Conservation (phyloP, 305 asterid genomes). For the Salvia sclarea region DNA sequence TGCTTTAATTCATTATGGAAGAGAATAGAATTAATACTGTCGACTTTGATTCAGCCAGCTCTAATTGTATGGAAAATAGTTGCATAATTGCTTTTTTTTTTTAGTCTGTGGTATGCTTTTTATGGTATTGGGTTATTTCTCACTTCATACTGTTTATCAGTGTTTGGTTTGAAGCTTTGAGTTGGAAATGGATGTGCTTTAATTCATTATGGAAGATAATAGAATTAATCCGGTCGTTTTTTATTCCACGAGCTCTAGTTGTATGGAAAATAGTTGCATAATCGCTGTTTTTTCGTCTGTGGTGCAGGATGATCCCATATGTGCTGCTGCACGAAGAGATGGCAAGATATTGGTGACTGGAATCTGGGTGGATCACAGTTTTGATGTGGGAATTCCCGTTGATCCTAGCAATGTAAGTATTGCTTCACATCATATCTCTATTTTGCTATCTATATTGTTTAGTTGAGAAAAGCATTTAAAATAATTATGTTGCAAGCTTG, state of each 20-base stretch:
- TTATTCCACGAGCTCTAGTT: not conserved
- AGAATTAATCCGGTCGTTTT: not conserved
- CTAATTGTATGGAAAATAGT: not conserved
- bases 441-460: not conserved
- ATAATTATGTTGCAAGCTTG: constrained; percentile 5
- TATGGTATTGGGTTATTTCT: not conserved
- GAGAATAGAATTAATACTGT: not conserved
- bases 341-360: constrained; percentile 67
- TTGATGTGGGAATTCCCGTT: constrained; percentile 56
- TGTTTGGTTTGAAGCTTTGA: constrained; percentile 2
- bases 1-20: constrained; percentile 2
- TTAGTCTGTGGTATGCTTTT: too few species aligned
- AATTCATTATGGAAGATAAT: not conserved
- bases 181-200: not conserved
- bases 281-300: constrained; percentile 1
- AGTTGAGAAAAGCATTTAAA: not conserved
- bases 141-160: not conserved
- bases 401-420: constrained; percentile 61
- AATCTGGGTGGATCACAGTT: constrained; percentile 85
- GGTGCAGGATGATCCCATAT: constrained; percentile 74
- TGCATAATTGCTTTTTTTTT: not conserved
- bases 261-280: not conserved
- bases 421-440: constrained; percentile 11
- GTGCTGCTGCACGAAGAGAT: constrained; percentile 70
- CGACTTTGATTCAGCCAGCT: not conserved